These are phyloP conservation scores for Cytidiella melzeri DNA, from an alignment of 768 basidiomycete species.

Conservation along the genomic window DNA sequence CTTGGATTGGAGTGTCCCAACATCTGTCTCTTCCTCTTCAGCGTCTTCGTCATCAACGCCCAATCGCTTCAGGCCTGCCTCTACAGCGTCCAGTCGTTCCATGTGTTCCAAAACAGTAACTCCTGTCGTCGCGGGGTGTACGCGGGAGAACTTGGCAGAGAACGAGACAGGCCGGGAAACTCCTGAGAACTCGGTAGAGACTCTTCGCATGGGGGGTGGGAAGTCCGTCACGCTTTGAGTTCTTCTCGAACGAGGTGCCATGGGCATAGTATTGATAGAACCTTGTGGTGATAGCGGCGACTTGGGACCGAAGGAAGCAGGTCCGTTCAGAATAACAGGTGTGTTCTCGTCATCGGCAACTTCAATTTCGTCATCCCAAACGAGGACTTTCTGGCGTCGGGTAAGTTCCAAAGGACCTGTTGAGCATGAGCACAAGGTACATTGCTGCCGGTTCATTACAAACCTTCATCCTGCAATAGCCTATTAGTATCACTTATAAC, in stretches of 20 bases:
- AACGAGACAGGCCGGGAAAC: conserved; percentile 74
- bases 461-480: conserved; percentile 66
- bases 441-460: conserved; percentile 9
- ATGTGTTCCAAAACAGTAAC: conserved; percentile 82
- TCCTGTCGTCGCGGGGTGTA: conserved; percentile 82
- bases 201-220: conserved; percentile 63
- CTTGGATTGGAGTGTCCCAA: conserved; percentile 40
- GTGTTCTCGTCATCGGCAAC: conserved; percentile 46
- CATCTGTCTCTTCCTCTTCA: conserved; percentile 54
- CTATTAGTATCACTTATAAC: not conserved
- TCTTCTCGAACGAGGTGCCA: conserved; percentile 46
- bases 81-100: conserved; percentile 78
- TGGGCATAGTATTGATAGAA: conserved; percentile 43
- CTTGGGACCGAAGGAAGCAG: conserved; percentile 22
- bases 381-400: conserved; percentile 70
- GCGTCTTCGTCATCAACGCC: conserved; percentile 47
- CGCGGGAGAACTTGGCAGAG: conserved; percentile 74
- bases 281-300: conserved; percentile 45
- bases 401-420: conserved; percentile 87
- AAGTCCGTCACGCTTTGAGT: conserved; percentile 64
- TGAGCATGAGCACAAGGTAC: conserved; percentile 7
- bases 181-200: conserved; percentile 58
- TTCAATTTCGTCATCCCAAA: conserved; percentile 86
- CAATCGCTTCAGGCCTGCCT: conserved; percentile 72
- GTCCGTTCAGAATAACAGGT: conserved; percentile 28